Evolutionary conservation across 2,329 filamentous ascomycete genomes (phyloP).

Genomic region (Arthrobotrys sphaeroides): DNA sequence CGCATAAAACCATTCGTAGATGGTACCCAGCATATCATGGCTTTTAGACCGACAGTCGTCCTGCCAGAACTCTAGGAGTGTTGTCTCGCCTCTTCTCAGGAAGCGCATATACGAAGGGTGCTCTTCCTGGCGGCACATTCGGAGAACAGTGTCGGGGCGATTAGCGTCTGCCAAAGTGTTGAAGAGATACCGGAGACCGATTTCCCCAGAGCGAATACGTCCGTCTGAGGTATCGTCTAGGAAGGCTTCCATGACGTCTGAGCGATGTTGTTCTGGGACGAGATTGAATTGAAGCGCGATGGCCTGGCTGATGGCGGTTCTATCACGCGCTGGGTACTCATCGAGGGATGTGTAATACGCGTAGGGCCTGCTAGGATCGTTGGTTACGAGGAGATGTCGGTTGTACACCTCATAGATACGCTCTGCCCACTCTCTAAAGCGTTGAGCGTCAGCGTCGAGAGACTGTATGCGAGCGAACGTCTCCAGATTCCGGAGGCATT

Average conservation of each 20-base stretch:
- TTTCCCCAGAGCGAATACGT: slow-evolving; percentile 62
- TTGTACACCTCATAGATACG: slow-evolving; percentile 60
- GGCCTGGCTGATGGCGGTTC: slow-evolving; percentile 62
- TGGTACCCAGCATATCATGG: slow-evolving; percentile 65
- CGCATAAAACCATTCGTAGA: slow-evolving; percentile 65
- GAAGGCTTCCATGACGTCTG: slow-evolving; percentile 59
- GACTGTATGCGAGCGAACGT: slow-evolving; percentile 61
- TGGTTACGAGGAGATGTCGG: slow-evolving; percentile 59
- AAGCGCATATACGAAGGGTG: slow-evolving; percentile 66
- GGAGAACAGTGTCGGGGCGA: slow-evolving; percentile 62
- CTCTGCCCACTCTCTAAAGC: slow-evolving; percentile 58
- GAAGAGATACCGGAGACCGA: slow-evolving; percentile 63
- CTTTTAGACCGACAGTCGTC: slow-evolving; percentile 63
- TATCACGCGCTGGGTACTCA: slow-evolving; percentile 59
- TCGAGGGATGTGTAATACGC: slow-evolving; percentile 62
- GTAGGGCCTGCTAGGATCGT: slow-evolving; percentile 59
- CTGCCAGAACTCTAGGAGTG: slow-evolving; percentile 64
- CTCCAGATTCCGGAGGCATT: slow-evolving; percentile 61
- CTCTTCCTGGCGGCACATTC: slow-evolving; percentile 64
- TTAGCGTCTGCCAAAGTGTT: slow-evolving; percentile 62
- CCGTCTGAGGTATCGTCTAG: slow-evolving; percentile 58
- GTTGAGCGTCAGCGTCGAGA: slow-evolving; percentile 55
- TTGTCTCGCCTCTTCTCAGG: slow-evolving; percentile 63
- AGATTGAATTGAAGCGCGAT: slow-evolving; percentile 61
- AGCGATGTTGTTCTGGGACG: slow-evolving; percentile 57